A percentile compares a stretch with the other conserved stretches of the same genome.
phyloP scores from a whole-genome alignment of 768 basidiomycete genomes.

The Phylloporus arenicola region DNA sequence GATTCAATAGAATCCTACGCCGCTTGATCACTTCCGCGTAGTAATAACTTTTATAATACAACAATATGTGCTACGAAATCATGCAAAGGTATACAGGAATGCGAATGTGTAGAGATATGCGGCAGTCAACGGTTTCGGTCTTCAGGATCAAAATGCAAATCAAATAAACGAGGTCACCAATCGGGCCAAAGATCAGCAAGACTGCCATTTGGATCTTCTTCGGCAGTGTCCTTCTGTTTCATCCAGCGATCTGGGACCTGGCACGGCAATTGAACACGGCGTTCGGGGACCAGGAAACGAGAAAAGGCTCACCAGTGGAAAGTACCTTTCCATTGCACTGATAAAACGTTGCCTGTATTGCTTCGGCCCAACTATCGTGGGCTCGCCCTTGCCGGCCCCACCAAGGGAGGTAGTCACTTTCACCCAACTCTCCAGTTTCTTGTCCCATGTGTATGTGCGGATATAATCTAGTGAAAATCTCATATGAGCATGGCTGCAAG shows the following conservation, averaged over 20 bases:
- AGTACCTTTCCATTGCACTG: slow-evolving; percentile 86
- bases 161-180: slow-evolving; percentile 37
- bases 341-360: slow-evolving; percentile 88
- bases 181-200: slow-evolving; percentile 60
- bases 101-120: slow-evolving; percentile 1
- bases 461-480: slow-evolving; percentile 67
- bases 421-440: slow-evolving; percentile 96
- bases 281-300: neutral
- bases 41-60: no score
- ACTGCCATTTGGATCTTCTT: slow-evolving; percentile 62
- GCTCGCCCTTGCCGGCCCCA: slow-evolving; percentile 77
- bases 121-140: neutral
- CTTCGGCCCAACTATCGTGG: slow-evolving; percentile 94
- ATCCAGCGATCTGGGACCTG: slow-evolving; percentile 89
- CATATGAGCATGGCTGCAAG: slow-evolving; percentile 7
- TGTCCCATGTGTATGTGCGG: slow-evolving; percentile 97
- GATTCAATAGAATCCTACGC: neutral
- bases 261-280: slow-evolving; percentile 3
- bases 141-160: slow-evolving; percentile 3
- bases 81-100: slow-evolving; percentile 25
- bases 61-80: slow-evolving; percentile 17
- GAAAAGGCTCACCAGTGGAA: slow-evolving; percentile 59
- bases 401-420: slow-evolving; percentile 93
- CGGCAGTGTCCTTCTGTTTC: slow-evolving; percentile 75
- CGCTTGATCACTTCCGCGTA: no score